Percentiles rank a stretch among this genome's conserved stretches.
Conservation (phyloP, 352 stramenopile species). For the Phytophthora sojae region DNA sequence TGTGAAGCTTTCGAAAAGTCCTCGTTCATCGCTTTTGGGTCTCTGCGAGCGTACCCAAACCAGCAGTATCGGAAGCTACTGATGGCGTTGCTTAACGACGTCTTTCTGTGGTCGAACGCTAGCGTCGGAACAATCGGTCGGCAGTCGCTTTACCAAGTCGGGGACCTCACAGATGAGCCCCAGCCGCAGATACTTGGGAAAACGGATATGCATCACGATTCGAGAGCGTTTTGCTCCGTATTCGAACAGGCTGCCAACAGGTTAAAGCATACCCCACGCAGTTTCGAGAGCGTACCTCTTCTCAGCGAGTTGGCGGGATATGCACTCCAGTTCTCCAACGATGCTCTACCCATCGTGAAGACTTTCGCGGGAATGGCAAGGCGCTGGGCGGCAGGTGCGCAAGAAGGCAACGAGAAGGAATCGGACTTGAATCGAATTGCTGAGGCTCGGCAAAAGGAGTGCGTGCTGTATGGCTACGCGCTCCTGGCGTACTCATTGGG, state of each 20-base stretch:
- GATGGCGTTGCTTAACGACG: constrained; percentile 45
- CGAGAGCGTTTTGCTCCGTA: constrained; percentile 25
- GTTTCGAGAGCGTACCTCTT: constrained; percentile 39
- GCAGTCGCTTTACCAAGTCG: constrained; percentile 62
- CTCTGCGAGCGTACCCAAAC: constrained; percentile 56
- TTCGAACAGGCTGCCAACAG: constrained; percentile 22
- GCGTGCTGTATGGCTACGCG: constrained; percentile 53
- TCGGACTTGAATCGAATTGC: background rate
- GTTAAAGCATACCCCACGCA: constrained; percentile 37
- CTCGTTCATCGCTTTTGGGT: constrained; percentile 43
- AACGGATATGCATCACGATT: constrained; percentile 34
- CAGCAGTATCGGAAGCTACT: constrained; percentile 59
- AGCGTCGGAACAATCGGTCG: constrained; percentile 44
- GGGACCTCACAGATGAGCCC: constrained; percentile 39
- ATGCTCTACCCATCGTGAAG: constrained; percentile 20
- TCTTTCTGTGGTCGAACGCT: constrained; percentile 47
- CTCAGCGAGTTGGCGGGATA: constrained; percentile 44
- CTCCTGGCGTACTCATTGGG: constrained; percentile 38
- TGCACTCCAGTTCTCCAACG: constrained; percentile 31
- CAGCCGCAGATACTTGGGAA: constrained; percentile 47
- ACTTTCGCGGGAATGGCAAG: constrained; percentile 36
- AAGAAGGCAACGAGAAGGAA: background rate
- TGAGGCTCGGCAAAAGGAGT: constrained; percentile 40
- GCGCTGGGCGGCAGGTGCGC: constrained; percentile 33
- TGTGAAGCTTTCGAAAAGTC: constrained; percentile 30